Base-by-base conservation (phyloP, 2,329 filamentous ascomycete genomes). In the Blastomyces parvus region DNA sequence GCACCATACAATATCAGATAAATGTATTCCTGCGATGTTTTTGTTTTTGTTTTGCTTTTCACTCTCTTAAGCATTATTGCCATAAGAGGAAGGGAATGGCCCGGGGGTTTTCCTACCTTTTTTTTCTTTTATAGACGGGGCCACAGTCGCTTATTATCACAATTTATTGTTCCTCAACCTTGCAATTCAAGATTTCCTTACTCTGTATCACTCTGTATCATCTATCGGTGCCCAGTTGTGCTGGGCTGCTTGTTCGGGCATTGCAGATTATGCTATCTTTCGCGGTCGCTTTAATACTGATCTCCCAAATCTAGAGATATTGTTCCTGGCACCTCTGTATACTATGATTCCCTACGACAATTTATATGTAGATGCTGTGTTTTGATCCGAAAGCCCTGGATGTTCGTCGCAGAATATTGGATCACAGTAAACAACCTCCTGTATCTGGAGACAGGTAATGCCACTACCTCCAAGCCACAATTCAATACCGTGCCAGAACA, bases 131-230 rank as follows among this genome's bases (percentile, higher is more conserved):
- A 46, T 59, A 44, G 42, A 59, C 40, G 57, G 14, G 42, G 22
- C 25, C n/a, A 58, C 5, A 9, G 14, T 59, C 22, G 9, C n/a
- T 4, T 33, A 17, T 27, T 59, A 33, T 59, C 40, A 9, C 8
- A 13, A 17, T 36, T 44, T 42, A 44, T 58, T 44, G 14, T 44
- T 2, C 13, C 25, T 40, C 36, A 42, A 46, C 57, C 13, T 38
- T 58, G 33, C 55, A 25, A 40, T 46, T 19, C 40, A 46, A 46
- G 57, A 44, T 59, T 58, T 56, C 57, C 40, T 14, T 46, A 44
- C 46, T 27, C 44, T 59, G 33, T 36, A 58, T 58, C n/a, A 44
- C 46, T 27, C 44, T 59, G 33, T 36, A 58, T 58, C n/a, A 44
- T 58, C 13, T 58, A 52, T 13, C 19, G 2, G 25, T 33, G 2